These are phyloP conservation scores for Backusella westeae DNA, from an alignment of 192 early-diverging fungal genomes.

Conservation along the genomic window DNA sequence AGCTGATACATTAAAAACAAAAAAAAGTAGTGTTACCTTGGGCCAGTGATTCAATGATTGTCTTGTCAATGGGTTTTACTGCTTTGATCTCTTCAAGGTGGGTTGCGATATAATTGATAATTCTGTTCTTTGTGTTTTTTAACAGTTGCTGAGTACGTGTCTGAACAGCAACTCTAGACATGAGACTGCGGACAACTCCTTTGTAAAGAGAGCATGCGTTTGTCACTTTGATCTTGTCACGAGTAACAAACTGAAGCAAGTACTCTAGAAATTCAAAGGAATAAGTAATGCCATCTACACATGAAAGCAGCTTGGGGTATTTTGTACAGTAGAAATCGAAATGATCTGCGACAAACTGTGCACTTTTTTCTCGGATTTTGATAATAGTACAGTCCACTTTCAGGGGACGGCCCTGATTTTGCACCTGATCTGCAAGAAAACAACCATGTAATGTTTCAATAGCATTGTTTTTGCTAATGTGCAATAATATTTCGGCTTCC, in stretches of 20 bases:
- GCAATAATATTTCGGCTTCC: neutral
- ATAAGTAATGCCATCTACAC: constrained; percentile 34
- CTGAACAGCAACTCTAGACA: constrained; percentile 21
- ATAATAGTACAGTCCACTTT: constrained; percentile 6
- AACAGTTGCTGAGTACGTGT: neutral
- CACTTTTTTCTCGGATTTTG: constrained; percentile 9
- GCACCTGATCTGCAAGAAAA: constrained; percentile 19
- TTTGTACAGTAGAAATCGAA: constrained; percentile 35
- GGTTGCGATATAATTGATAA: constrained; percentile 11
- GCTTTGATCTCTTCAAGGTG: constrained; percentile 8
- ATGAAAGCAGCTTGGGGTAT: constrained; percentile 31
- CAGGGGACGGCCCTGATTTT: constrained; percentile 11
- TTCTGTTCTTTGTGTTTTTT: constrained; percentile 14
- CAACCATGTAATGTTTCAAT: constrained; percentile 31
- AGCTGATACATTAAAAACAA: neutral
- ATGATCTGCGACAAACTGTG: constrained; percentile 18
- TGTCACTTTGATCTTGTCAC: constrained; percentile 20
- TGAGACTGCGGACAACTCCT: constrained; percentile 27
- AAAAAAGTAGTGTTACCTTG: constrained; percentile 16
- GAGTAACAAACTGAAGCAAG: constrained; percentile 16
- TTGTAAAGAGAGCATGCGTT: constrained; percentile 27
- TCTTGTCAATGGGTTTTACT: constrained; percentile 14
- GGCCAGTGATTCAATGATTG: constrained; percentile 15
- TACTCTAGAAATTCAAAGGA: constrained; percentile 31
- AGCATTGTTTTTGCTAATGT: constrained; percentile 20